These are phyloP conservation scores for Candida chilensis DNA, from an alignment of 805 yeast genomes.

Conservation along the genomic window DNA sequence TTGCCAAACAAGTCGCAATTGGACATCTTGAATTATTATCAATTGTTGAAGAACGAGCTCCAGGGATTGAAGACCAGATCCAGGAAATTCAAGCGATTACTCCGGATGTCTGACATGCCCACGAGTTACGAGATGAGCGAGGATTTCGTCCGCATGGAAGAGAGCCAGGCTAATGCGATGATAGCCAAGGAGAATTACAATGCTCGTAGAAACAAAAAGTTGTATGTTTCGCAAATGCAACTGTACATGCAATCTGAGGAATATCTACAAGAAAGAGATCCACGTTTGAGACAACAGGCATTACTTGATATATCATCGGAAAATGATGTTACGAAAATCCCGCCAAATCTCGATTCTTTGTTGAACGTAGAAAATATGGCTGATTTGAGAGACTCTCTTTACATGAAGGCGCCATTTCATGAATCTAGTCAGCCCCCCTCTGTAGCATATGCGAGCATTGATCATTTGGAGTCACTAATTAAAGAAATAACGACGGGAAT, in stretches of 20 bases:
- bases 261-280: too few species aligned
- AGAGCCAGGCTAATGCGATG: conserved; percentile 18
- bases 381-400: too few species aligned
- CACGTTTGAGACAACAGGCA: too few species aligned
- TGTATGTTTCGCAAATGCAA: background rate
- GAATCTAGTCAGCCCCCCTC: too few species aligned
- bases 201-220: background rate
- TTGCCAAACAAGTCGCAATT: conserved; percentile 29
- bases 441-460: too few species aligned
- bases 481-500: too few species aligned
- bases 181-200: conserved; percentile 8
- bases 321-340: background rate
- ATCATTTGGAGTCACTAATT: too few species aligned
- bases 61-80: conserved; percentile 10
- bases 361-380: too few species aligned
- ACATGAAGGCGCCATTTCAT: too few species aligned
- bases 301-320: background rate
- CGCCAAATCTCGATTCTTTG: background rate
- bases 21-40: conserved; percentile 38
- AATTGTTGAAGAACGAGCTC: conserved; percentile 19
- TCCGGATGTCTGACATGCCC: conserved; percentile 37
- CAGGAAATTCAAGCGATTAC: conserved; percentile 9
- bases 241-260: background rate
- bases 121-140: conserved; percentile 43
- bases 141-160: conserved; percentile 32